Conservation (phyloP, 1,139 yeast species). For the Blastobotrys arbuscula region DNA sequence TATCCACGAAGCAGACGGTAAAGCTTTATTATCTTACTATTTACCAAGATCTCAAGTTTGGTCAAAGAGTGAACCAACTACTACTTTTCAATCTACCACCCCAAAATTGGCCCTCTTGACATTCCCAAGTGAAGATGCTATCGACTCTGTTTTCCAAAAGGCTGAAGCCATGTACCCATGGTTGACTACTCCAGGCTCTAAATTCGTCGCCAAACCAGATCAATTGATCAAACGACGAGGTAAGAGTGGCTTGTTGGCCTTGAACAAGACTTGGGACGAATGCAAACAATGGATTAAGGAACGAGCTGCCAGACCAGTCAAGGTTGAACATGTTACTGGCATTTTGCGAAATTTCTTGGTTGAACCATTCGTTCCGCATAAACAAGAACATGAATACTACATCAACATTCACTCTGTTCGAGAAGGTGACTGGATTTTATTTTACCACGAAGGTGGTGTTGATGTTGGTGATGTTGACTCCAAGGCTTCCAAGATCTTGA, state of each 20-base stretch:
- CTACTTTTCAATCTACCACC: slow-evolving; percentile 34
- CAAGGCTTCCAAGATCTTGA: slow-evolving; percentile 40
- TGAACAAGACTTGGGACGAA: slow-evolving; percentile 42
- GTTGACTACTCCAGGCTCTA: slow-evolving; percentile 36
- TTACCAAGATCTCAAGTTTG: slow-evolving; percentile 39
- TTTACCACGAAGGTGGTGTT: slow-evolving; percentile 46
- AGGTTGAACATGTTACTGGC: slow-evolving; percentile 40
- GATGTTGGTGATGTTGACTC: slow-evolving; percentile 46
- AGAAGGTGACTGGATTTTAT: slow-evolving; percentile 45
- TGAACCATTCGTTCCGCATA: slow-evolving; percentile 45
- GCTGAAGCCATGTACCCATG: slow-evolving; percentile 41
- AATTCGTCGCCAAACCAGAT: slow-evolving; percentile 44
- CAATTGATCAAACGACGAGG: slow-evolving; percentile 45
- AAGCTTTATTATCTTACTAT: slow-evolving; percentile 41
- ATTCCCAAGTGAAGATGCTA: slow-evolving; percentile 31
- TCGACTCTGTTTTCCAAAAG: slow-evolving; percentile 32
- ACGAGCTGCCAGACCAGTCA: slow-evolving; percentile 39
- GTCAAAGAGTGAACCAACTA: slow-evolving; percentile 31
- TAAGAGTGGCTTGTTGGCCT: slow-evolving; percentile 41
- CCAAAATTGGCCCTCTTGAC: slow-evolving; percentile 39
- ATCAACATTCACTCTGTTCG: slow-evolving; percentile 45
- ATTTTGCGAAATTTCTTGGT: slow-evolving; percentile 40
- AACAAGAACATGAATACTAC: slow-evolving; percentile 43
- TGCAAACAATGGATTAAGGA: slow-evolving; percentile 40
- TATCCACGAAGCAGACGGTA: slow-evolving; percentile 44